These are phyloP conservation scores for Suhomyces kilbournensis DNA, from an alignment of 805 yeast genomes.

Conservation along the genomic window DNA sequence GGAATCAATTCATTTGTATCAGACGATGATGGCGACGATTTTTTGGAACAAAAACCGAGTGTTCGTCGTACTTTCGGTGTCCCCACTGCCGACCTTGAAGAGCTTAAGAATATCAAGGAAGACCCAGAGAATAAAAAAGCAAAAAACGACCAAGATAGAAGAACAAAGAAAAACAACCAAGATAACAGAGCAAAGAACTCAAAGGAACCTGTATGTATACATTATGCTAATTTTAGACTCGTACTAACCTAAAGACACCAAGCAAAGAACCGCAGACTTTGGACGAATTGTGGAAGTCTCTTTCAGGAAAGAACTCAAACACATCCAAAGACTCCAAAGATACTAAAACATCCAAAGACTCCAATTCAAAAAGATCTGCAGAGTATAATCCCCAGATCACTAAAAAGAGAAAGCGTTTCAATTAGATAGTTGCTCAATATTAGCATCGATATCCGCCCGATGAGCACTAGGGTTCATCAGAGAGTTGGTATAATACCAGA, in stretches of 20 bases:
- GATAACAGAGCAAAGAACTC: background rate
- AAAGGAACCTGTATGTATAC: background rate
- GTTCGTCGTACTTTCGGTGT: conserved; percentile 18
- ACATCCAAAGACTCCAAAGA: background rate
- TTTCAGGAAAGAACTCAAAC: too few relatives aligned
- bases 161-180: background rate
- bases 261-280: background rate
- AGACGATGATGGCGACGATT: conserved; percentile 8
- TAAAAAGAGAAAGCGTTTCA: conserved; percentile 10
- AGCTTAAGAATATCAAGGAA: background rate
- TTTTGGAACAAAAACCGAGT: background rate
- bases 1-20: conserved; percentile 30
- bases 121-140: background rate
- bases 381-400: conserved; percentile 14
- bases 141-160: background rate
- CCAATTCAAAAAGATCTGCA: conserved; percentile 1
- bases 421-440: background rate
- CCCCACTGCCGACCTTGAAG: background rate
- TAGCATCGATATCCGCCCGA: too few relatives aligned
- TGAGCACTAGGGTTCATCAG: too few relatives aligned
- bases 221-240: background rate
- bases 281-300: conserved; percentile 8
- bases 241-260: background rate
- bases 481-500: too few relatives aligned
- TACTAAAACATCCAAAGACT: conserved; percentile 1